Evolutionary conservation across 2,329 filamentous ascomycete genomes (phyloP).

Genomic region (Cyphellophora attinorum): DNA sequence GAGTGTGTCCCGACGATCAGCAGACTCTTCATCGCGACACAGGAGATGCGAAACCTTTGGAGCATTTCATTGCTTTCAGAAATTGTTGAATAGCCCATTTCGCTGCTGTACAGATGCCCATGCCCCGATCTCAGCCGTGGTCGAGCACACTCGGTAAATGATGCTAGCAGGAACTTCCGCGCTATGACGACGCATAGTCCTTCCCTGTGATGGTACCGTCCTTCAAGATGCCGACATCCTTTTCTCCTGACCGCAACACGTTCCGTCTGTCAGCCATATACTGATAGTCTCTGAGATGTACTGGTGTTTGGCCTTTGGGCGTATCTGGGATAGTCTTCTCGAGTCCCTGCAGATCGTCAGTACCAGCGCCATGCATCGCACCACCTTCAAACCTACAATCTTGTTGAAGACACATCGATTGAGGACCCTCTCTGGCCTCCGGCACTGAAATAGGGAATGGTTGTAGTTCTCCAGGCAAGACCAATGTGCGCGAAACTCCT

Average conservation of each 20-base stretch:
- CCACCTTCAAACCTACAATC: slow-evolving; percentile 52
- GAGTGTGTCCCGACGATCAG: no score
- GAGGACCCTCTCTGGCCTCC: slow-evolving; percentile 74
- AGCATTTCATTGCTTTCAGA: no score
- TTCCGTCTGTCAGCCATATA: slow-evolving; percentile 26
- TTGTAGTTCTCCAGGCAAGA: slow-evolving; percentile 94
- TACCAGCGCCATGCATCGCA: neutral
- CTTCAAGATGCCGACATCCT: slow-evolving; percentile 17
- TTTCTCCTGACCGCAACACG: slow-evolving; percentile 15
- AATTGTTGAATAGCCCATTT: no score
- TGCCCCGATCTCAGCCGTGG: no score
- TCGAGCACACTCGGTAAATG: no score
- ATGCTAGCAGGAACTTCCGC: no score
- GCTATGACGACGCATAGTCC: no score
- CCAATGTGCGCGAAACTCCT: slow-evolving; percentile 90
- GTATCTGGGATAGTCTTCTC: slow-evolving; percentile 72
- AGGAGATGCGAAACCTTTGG: no score
- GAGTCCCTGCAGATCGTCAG: slow-evolving; percentile 50
- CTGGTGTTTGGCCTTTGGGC: slow-evolving; percentile 58
- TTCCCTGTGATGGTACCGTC: neutral
- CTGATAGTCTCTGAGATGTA: slow-evolving; percentile 57
- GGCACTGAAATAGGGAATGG: slow-evolving; percentile 94
- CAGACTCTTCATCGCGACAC: no score
- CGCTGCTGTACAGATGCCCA: no score
- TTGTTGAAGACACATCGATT: slow-evolving; percentile 97